These are phyloP conservation scores for Zygotorulaspora danielsina DNA, from an alignment of 805 yeast genomes.

Conservation along the genomic window DNA sequence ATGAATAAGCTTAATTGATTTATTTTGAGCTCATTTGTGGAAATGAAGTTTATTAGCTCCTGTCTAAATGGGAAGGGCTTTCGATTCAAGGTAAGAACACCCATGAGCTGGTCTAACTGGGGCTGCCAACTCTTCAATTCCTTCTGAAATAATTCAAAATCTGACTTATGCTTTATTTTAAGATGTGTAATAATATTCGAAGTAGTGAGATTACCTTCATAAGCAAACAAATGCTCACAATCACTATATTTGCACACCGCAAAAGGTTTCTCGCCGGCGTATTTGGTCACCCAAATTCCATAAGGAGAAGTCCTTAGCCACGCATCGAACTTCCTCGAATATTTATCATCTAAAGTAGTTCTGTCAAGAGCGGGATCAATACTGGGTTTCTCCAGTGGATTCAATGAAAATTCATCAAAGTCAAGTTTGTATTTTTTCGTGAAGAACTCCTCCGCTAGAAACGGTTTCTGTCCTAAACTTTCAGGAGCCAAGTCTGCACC, in stretches of 20 bases:
- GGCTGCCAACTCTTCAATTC: slow-evolving; percentile 10
- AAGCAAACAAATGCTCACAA: slow-evolving; percentile 12
- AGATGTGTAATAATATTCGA: slow-evolving; percentile 15
- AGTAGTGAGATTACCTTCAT: slow-evolving; percentile 14
- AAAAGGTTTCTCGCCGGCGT: slow-evolving; percentile 11
- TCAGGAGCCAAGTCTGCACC: not conserved
- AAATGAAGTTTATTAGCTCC: slow-evolving; percentile 10
- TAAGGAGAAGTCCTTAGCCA: slow-evolving; percentile 18
- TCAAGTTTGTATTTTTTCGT: slow-evolving; percentile 11
- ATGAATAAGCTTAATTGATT: slow-evolving; percentile 13
- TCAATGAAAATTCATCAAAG: slow-evolving; percentile 14
- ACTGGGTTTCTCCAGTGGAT: slow-evolving; percentile 13
- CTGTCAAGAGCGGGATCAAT: slow-evolving; percentile 6
- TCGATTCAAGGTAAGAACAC: slow-evolving; percentile 4
- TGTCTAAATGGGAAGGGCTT: slow-evolving; percentile 11
- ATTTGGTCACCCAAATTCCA: slow-evolving; percentile 18
- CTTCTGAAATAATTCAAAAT: slow-evolving; percentile 13
- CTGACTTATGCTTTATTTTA: slow-evolving; percentile 11
- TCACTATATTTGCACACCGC: slow-evolving; percentile 15
- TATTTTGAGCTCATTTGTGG: slow-evolving; percentile 10
- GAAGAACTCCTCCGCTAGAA: slow-evolving; percentile 5
- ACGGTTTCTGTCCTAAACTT: not conserved
- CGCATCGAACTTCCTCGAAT: slow-evolving; percentile 9
- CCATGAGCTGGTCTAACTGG: slow-evolving; percentile 2
- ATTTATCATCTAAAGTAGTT: slow-evolving; percentile 3